Evolutionary conservation across 305 asterid species (phyloP).

Genomic region (Fraxinus dipetala): DNA sequence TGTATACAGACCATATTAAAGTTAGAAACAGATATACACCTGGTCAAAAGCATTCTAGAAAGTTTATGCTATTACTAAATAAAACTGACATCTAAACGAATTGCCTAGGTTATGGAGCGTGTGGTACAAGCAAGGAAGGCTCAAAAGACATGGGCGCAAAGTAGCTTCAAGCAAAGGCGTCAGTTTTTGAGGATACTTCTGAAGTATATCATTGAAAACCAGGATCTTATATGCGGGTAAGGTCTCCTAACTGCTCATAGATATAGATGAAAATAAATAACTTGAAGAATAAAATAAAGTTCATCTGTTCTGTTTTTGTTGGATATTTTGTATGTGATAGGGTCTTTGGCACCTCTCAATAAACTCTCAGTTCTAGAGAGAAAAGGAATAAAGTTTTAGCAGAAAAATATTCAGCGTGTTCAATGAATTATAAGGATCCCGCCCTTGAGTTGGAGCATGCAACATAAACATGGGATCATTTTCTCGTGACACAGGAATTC

Average conservation of each 20-base stretch:
- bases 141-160: conserved; percentile 84
- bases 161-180: conserved; percentile 97
- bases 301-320: neutral
- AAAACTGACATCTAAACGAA: conserved; percentile 26
- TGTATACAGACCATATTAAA: neutral
- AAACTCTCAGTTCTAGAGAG: neutral
- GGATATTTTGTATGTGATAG: neutral
- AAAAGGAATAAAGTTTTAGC: neutral
- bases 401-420: neutral
- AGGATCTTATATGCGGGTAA: conserved; percentile 96
- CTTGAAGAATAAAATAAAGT: neutral
- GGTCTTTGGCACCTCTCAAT: neutral
- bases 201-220: conserved; percentile 91
- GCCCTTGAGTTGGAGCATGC: neutral
- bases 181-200: conserved; percentile 90
- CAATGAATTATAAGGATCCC: neutral
- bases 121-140: conserved; percentile 88
- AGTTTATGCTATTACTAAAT: conserved; percentile 10
- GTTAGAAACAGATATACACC: neutral
- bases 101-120: conserved; percentile 77
- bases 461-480: neutral
- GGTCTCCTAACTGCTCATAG: conserved; percentile 23
- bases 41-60: conserved; percentile 3
- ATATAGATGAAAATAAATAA: neutral
- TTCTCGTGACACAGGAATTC: neutral